Evolutionary conservation across 306 rosid species (phyloP), one percentile per base, ranked within the genome.

Genomic region (Gastrolobium villosum): DNA sequence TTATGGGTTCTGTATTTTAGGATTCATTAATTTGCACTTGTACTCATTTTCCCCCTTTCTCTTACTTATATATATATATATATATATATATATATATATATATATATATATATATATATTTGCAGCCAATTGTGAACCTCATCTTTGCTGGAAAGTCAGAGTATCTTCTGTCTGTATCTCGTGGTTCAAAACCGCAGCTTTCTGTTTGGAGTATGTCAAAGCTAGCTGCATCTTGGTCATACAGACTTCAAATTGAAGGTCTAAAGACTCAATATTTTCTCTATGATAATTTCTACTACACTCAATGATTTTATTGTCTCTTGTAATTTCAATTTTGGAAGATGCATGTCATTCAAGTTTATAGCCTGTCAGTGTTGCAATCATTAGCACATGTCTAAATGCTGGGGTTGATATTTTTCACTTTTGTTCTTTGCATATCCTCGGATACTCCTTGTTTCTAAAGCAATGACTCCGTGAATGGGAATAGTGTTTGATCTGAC

Each of bases 181-280:
- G 35, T 75, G 98, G 97, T 84, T 88, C 89, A 49, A 87, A 81
- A 72, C 96, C 97, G 1, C 97, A 83, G 70, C 84, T 96, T 5
- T 81, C 90, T 75, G 91, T 87, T 54, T 91, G 97, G 96, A 87
- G 78, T 82, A 59, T 89, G 94, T 85, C 94, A 15, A 85, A 81
- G 80, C 81, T 93, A 57, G 83, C 89, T 48, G 78, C 83, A 70
- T 86, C 84, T 50, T 96, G 98, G 97, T 88, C 98, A n/a, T 91
- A 91, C 86, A 85, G 85, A 80, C 93, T 96, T 84, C 92, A 90
- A 34, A 66, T 91, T 69, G 97, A 96, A 96, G 99, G 99, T 96
- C 70, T 59, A 31, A 31, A 15, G 31, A 59, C 44, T 37, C 70
- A 40, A 48, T 81, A 35, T 60, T 72, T 61, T 67, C 32, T 60